phyloP scores from a whole-genome alignment of 2,329 filamentous ascomycete species.

The Fusarium buxicola region DNA sequence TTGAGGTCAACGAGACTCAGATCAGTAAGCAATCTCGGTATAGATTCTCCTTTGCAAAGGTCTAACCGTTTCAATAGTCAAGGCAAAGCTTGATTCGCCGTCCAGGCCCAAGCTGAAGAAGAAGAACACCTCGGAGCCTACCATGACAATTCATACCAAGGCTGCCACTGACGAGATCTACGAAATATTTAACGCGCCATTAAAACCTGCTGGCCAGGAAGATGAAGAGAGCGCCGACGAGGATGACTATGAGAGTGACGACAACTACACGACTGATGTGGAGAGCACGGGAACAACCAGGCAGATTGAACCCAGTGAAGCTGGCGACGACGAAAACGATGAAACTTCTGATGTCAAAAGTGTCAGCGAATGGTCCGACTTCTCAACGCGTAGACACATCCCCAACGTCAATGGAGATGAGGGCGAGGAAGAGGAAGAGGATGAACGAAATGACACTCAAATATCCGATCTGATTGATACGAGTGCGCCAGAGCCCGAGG shows the following conservation, averaged over 20 bases:
- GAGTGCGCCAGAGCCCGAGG: slow-evolving; percentile 38
- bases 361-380: slow-evolving; percentile 89
- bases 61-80: slow-evolving; percentile 69
- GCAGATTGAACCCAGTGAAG: slow-evolving; percentile 65
- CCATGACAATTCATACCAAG: slow-evolving; percentile 96
- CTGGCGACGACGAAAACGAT: slow-evolving; percentile 60
- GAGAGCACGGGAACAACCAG: slow-evolving; percentile 86
- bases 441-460: slow-evolving; percentile 51
- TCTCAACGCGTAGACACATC: slow-evolving; percentile 78
- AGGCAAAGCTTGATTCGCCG: slow-evolving; percentile 92
- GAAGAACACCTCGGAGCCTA: slow-evolving; percentile 82
- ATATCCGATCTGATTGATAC: slow-evolving; percentile 56
- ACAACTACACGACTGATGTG: slow-evolving; percentile 83
- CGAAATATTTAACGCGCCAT: slow-evolving; percentile 92
- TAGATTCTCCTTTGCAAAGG: neutral
- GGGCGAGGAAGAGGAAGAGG: slow-evolving; percentile 47
- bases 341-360: slow-evolving; percentile 68
- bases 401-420: slow-evolving; percentile 58
- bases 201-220: slow-evolving; percentile 43
- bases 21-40: slow-evolving; percentile 72
- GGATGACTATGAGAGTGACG: slow-evolving; percentile 77
- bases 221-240: slow-evolving; percentile 65
- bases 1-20: slow-evolving; percentile 91
- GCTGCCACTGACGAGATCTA: slow-evolving; percentile 98
- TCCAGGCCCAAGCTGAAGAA: slow-evolving; percentile 85